Conservation (phyloP, 2,329 filamentous ascomycete genomes). For the Acarospora socialis region DNA sequence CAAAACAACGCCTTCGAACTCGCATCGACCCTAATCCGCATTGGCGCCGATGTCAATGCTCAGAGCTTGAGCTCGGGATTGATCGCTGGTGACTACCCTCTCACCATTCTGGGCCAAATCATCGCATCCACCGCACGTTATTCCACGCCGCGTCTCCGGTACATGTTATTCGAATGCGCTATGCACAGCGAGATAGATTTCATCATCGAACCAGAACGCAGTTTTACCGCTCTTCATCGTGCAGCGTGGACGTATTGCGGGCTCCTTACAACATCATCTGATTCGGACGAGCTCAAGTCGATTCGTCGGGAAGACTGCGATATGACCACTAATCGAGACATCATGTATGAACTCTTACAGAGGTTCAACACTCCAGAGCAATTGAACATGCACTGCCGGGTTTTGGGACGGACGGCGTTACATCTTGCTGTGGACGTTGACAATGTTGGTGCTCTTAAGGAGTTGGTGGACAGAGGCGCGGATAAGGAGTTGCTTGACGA, state of each 20-base stretch:
- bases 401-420: conserved; percentile 8
- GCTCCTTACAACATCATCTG: not conserved
- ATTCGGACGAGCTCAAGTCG: not conserved
- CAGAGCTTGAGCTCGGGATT: conserved; percentile 3
- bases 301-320: conserved; percentile 2
- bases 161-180: conserved; percentile 4
- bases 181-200: conserved; percentile 3
- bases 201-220: conserved; percentile 6
- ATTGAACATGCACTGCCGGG: conserved; percentile 3
- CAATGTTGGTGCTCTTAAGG: conserved; percentile 6
- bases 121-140: conserved; percentile 7
- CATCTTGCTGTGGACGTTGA: conserved; percentile 8
- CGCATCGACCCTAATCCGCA: conserved; percentile 4
- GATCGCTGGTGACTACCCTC: conserved; percentile 2
- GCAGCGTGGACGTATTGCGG: conserved; percentile 1
- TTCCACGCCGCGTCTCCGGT: conserved; percentile 2
- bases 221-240: conserved; percentile 6
- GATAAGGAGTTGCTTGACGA: conserved; percentile 1
- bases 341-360: conserved; percentile 7
- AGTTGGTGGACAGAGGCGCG: conserved; percentile 5
- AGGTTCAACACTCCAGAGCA: not conserved
- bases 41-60: conserved; percentile 5
- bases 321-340: conserved; percentile 4
- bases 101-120: conserved; percentile 6
- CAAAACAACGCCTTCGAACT: conserved; percentile 8